These are phyloP conservation scores for Plasmodium yoelii DNA, from an alignment of 169 alveolate genomes.

Conservation along the genomic window DNA sequence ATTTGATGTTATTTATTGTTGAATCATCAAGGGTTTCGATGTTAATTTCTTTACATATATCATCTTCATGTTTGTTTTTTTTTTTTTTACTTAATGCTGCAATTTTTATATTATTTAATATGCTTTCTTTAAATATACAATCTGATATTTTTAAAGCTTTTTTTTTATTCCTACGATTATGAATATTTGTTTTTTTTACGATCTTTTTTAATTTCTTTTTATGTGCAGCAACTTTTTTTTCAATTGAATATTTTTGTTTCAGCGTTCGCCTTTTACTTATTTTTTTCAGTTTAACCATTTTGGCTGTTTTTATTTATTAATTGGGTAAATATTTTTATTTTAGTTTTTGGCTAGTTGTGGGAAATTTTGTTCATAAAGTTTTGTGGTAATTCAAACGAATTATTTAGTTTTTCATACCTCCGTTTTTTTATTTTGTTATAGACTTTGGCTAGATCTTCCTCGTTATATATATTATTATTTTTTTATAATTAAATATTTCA, in stretches of 20 bases:
- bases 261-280: slow-evolving; percentile 50
- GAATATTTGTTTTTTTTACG: slow-evolving; percentile 59
- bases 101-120: slow-evolving; percentile 39
- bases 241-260: slow-evolving; percentile 67
- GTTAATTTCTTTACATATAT: slow-evolving; percentile 28
- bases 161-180: slow-evolving; percentile 49
- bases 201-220: slow-evolving; percentile 60
- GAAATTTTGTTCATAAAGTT: too few species aligned
- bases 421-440: too few species aligned
- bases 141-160: slow-evolving; percentile 59
- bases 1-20: slow-evolving; percentile 38
- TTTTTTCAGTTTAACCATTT: slow-evolving; percentile 57
- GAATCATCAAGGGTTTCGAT: slow-evolving; percentile 24
- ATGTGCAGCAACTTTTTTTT: slow-evolving; percentile 65
- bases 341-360: not conserved
- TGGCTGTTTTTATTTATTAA: not conserved
- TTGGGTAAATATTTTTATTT: not conserved
- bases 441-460: too few species aligned
- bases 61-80: slow-evolving; percentile 12
- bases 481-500: too few species aligned
- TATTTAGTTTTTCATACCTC: too few species aligned
- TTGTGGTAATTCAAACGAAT: too few species aligned
- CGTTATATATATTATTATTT: too few species aligned
- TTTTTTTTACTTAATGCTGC: slow-evolving; percentile 27
- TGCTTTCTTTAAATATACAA: slow-evolving; percentile 54